These are phyloP conservation scores for Penicillium coffeae DNA, from an alignment of 495 filamentous ascomycete species.

Conservation along the genomic window DNA sequence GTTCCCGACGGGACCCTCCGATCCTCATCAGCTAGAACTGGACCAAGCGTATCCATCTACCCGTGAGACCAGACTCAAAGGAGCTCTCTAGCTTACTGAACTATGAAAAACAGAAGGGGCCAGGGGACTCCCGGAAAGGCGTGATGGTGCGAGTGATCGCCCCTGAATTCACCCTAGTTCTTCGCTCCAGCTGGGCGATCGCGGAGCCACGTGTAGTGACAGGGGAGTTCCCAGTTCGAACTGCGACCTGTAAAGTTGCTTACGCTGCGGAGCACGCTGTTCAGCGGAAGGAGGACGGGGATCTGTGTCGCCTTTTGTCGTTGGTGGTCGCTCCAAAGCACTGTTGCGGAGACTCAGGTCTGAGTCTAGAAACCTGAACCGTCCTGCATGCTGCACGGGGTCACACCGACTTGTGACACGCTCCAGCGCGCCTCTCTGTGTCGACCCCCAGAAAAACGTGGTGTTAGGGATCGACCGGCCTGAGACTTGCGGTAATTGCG, in stretches of 20 bases:
- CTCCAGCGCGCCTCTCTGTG: not conserved
- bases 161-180: too few relatives aligned
- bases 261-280: not conserved
- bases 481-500: conserved; percentile 17
- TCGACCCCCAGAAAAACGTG: conserved; percentile 23
- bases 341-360: too few relatives aligned
- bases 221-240: not conserved
- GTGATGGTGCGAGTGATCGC: conserved; percentile 8
- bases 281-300: not conserved
- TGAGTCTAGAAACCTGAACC: too few relatives aligned
- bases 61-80: too few relatives aligned
- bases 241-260: not conserved
- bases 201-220: conserved; percentile 22
- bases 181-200: conserved; percentile 10
- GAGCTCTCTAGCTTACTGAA: too few relatives aligned
- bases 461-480: conserved; percentile 1
- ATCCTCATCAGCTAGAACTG: not conserved
- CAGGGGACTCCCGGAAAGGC: not conserved
- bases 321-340: too few relatives aligned
- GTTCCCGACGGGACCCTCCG: conserved; percentile 11
- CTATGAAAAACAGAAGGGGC: not conserved
- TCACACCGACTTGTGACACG: not conserved
- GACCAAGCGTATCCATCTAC: conserved; percentile 7
- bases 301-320: too few relatives aligned
- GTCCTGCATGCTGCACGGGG: not conserved